These are phyloP conservation scores for Hymenoscyphus scutula DNA, from an alignment of 2,329 filamentous ascomycete genomes.

Conservation along the genomic window DNA sequence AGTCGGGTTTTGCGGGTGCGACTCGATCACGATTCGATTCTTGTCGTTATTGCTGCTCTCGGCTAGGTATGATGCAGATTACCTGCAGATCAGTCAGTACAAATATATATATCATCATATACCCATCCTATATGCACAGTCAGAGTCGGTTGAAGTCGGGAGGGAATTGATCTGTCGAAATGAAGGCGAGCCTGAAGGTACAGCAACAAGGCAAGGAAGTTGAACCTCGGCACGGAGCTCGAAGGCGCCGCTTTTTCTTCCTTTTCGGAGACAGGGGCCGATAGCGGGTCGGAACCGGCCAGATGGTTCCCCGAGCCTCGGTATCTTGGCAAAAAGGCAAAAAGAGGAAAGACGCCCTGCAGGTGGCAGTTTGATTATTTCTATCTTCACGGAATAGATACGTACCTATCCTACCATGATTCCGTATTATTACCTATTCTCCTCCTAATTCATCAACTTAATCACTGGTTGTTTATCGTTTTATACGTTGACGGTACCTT, in stretches of 20 bases:
- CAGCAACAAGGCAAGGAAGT: not conserved
- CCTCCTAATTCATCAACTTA: too few relatives aligned
- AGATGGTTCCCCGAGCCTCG: not conserved
- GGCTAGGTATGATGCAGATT: not conserved
- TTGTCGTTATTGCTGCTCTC: not conserved
- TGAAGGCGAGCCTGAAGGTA: not conserved
- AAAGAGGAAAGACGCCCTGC: not conserved
- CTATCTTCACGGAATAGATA: too few relatives aligned
- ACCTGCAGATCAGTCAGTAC: not conserved
- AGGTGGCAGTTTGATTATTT: not conserved
- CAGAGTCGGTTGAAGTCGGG: not conserved
- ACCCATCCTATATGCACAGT: not conserved
- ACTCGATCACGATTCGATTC: not conserved
- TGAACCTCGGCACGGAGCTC: not conserved
- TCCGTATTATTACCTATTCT: too few relatives aligned
- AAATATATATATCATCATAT: conserved; percentile 4
- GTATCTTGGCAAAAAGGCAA: not conserved
- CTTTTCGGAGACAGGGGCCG: too few relatives aligned
- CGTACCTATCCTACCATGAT: too few relatives aligned
- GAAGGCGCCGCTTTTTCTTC: too few relatives aligned
- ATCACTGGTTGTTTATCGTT: too few relatives aligned
- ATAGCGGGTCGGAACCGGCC: not conserved
- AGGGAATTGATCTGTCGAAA: not conserved
- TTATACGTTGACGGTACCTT: too few relatives aligned
- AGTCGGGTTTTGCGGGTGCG: not conserved